Percentiles rank a stretch among this genome's conserved stretches.
phyloP scores from a whole-genome alignment of 768 basidiomycete genomes.

The Pulveroboletus sp. region DNA sequence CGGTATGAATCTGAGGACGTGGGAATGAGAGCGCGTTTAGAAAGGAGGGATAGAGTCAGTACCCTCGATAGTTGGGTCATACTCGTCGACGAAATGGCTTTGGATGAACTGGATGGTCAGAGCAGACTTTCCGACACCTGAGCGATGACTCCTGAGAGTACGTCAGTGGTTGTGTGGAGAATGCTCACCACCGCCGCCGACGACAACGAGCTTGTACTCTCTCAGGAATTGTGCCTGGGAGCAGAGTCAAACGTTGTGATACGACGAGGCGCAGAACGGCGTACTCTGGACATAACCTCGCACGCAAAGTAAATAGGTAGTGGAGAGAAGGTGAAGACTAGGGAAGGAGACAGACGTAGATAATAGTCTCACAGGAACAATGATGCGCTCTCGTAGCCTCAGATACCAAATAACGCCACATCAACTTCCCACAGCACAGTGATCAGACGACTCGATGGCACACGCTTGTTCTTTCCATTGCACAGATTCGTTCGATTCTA shows the following conservation, averaged over 20 bases:
- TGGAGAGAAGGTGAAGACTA: not conserved
- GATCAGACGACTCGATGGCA: not conserved
- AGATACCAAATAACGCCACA: conserved; percentile 26
- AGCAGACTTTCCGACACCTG: conserved; percentile 72
- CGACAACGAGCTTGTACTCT: conserved; percentile 98
- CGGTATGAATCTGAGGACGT: conserved; percentile 77
- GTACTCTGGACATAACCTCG: conserved; percentile 30
- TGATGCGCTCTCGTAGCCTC: conserved; percentile 4
- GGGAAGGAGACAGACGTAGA: conserved; percentile 5
- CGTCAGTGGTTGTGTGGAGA: conserved; percentile 27
- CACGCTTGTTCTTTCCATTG: no score
- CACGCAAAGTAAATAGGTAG: not conserved
- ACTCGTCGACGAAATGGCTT: conserved; percentile 89
- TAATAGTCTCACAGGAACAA: not conserved
- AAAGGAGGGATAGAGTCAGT: conserved; percentile 6
- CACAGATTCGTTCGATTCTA: not conserved
- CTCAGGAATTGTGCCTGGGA: conserved; percentile 80
- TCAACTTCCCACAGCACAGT: conserved; percentile 3
- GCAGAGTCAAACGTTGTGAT: not conserved
- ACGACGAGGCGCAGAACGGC: not conserved
- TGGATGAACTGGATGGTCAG: conserved; percentile 99
- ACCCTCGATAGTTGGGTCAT: conserved; percentile 95
- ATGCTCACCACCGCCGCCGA: conserved; percentile 87
- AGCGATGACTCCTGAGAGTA: not conserved
- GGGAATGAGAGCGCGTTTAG: not conserved